Evolutionary conservation across 495 filamentous ascomycete genomes (phyloP).

Genomic region (Lasiosphaeria miniovina): DNA sequence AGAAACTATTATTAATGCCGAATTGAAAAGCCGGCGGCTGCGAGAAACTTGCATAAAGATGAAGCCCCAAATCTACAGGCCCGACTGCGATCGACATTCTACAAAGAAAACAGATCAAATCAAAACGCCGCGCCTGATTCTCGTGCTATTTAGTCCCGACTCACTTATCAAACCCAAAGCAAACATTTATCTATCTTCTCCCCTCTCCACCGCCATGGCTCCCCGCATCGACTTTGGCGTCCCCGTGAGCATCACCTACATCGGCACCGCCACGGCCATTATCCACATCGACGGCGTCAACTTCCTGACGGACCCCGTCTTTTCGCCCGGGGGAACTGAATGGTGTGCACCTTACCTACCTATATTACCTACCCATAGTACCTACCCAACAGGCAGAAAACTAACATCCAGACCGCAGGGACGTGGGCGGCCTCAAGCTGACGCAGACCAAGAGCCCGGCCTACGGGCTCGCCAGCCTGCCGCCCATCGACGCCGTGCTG

Average conservation of each 20-base stretch:
- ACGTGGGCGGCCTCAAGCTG: conserved; percentile 29
- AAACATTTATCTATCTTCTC: neutral
- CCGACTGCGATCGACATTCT: no score
- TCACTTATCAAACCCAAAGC: conserved; percentile 3
- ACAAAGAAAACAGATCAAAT: no score
- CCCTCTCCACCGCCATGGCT: conserved; percentile 12
- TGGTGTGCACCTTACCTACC: conserved; percentile 19
- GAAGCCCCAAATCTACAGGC: no score
- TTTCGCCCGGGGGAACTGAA: conserved; percentile 42
- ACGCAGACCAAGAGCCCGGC: conserved; percentile 36
- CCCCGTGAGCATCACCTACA: conserved; percentile 41
- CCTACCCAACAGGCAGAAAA: neutral
- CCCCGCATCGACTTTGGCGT: conserved; percentile 7
- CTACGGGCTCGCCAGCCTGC: conserved; percentile 37
- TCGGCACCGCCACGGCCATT: conserved; percentile 53
- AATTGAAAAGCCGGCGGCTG: no score
- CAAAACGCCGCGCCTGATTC: neutral
- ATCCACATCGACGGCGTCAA: conserved; percentile 46
- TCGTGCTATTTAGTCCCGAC: neutral
- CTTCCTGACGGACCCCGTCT: conserved; percentile 54
- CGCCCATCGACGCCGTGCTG: conserved; percentile 50
- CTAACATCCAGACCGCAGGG: conserved; percentile 1
- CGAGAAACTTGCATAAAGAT: no score
- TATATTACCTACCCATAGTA: neutral
- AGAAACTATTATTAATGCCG: no score